Base-by-base conservation (phyloP, 2,329 filamentous ascomycete species). In the Hypoxylon sp. region DNA sequence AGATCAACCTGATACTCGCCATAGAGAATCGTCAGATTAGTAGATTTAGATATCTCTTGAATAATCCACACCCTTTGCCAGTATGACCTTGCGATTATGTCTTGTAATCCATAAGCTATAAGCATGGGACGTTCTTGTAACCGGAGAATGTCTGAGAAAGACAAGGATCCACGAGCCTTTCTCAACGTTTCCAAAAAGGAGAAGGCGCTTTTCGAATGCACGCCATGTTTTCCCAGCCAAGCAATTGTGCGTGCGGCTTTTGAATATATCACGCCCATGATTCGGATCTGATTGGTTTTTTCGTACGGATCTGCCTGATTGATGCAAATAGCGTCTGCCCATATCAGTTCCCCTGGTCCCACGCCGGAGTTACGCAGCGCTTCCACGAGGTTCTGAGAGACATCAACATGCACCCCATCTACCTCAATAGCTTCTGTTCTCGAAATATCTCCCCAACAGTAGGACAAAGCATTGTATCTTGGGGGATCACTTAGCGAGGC, bases 51-150 rank as follows among this genome's bases (percentile, higher is more conserved):
- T 34, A 51, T 40, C 23, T 51, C 47, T 11, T 51, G 47, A 38
- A 51, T 44, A 20, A 51, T 45, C 47, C 47, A 51, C 13, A 51
- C 47, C 4, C 47, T 40, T 17, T 51, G 32, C 47, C 47, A 51
- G 23, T 51, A 51, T 11, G 47, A 29, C 21, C 31, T 45, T 16
- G 40, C 40, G 3, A 44, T n/a, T 3, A 51, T 21, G n/a, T 51
- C 47, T 17, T 45, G n/a, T 5, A 51, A 12, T 1, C 47, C 47
- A 16, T 34, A 34, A 1, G 45, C 26, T 7, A 40, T 30, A 11
- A 26, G 41, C 9, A 40, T 11, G 7, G 47, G 29, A 19, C 30
- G 26, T 8, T 27, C n/a, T 20, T 25, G 9, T 25, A n/a, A n/a
- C n/a, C n/a, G n/a, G 26, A n/a, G 11, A 8, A 23, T 26, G 15